Conservation (phyloP, 306 rosid species). For the Medicago truncatula region MtrunA17r5.0-ANR NC_053045.1:33814501-33815000, state of each 20-base stretch:
- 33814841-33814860: slow-evolving; percentile 51
- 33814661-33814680: slow-evolving; percentile 69
- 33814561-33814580: slow-evolving; percentile 76
- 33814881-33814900: slow-evolving; percentile 58
- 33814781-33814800: slow-evolving; percentile 62
- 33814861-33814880: slow-evolving; percentile 54
- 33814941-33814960: slow-evolving; percentile 75
- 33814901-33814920: slow-evolving; percentile 66
- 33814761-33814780: slow-evolving; percentile 68
- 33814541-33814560: slow-evolving; percentile 72
- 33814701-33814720: slow-evolving; percentile 59
- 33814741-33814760: slow-evolving; percentile 55
- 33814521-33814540: slow-evolving; percentile 71
- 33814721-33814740: slow-evolving; percentile 55
- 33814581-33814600: slow-evolving; percentile 69
- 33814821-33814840: slow-evolving; percentile 58
- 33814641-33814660: slow-evolving; percentile 73
- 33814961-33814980: slow-evolving; percentile 58
- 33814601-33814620: slow-evolving; percentile 71
- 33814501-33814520: slow-evolving; percentile 62
- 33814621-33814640: slow-evolving; percentile 77
- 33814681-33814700: slow-evolving; percentile 58
- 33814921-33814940: slow-evolving; percentile 91
- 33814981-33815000: slow-evolving; percentile 57
- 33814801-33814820: slow-evolving; percentile 63